phyloP scores from a whole-genome alignment of 2,329 filamentous ascomycete genomes.

The Decorospora gaudefroyi region DNA sequence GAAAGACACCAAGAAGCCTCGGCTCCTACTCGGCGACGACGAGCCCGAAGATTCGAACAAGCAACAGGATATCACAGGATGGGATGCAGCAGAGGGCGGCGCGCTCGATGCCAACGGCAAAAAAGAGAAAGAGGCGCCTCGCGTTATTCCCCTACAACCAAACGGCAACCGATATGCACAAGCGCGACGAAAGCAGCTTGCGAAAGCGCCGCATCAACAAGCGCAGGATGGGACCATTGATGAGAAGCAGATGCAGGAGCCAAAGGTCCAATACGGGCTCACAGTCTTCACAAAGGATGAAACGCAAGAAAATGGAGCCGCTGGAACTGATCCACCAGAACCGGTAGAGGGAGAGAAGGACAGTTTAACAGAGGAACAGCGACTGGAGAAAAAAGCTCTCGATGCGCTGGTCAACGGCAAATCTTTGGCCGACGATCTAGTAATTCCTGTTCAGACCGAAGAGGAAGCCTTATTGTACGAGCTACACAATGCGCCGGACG shows the following conservation, averaged over 20 bases:
- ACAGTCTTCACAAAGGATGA: constrained; percentile 53
- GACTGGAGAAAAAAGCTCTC: constrained; percentile 59
- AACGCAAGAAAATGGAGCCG: constrained; percentile 12
- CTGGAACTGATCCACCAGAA: constrained; percentile 16
- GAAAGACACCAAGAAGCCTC: constrained; percentile 33
- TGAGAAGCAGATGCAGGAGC: constrained; percentile 43
- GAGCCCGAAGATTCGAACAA: constrained; percentile 35
- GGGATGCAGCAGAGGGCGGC: constrained; percentile 57
- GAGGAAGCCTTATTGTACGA: constrained; percentile 74
- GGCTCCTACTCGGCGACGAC: constrained; percentile 39
- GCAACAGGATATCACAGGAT: constrained; percentile 57
- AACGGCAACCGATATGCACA: constrained; percentile 69
- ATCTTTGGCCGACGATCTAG: constrained; percentile 41
- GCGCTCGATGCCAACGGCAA: constrained; percentile 49
- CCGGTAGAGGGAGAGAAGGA: constrained; percentile 39
- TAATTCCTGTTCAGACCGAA: constrained; percentile 52
- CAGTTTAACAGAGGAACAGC: constrained; percentile 37
- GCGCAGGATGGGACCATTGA: constrained; percentile 38
- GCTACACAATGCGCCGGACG: constrained; percentile 71
- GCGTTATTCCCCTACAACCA: constrained; percentile 62
- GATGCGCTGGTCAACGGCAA: constrained; percentile 52
- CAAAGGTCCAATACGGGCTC: constrained; percentile 57
- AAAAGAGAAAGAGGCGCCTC: constrained; percentile 50
- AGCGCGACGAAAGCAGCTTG: constrained; percentile 58
- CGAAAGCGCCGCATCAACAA: constrained; percentile 60